Conservation (phyloP, 257 asterid genomes). For the Mitragyna speciosa region DNA sequence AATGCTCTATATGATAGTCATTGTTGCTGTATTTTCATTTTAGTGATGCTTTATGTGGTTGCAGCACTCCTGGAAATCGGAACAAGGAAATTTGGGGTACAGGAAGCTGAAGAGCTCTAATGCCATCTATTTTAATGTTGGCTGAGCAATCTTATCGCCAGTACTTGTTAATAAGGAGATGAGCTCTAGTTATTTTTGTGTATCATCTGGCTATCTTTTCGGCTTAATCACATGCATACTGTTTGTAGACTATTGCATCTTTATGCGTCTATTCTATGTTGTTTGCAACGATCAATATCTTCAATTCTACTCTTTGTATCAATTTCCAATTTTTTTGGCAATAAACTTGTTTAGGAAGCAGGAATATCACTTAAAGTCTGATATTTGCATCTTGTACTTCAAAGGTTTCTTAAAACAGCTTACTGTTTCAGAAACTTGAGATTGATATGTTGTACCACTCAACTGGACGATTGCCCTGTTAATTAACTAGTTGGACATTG, state of each 20-base stretch:
- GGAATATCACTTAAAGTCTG: neutral
- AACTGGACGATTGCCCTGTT: neutral
- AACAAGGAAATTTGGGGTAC: conserved; percentile 16
- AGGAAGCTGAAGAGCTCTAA: conserved; percentile 42
- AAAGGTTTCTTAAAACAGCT: neutral
- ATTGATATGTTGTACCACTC: neutral
- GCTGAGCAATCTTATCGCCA: conserved; percentile 47
- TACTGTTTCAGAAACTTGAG: neutral
- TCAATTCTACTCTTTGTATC: conserved; percentile 6
- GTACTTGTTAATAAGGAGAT: conserved; percentile 37
- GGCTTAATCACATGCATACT: conserved; percentile 30
- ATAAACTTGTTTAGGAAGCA: conserved; percentile 10
- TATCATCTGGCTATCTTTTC: conserved; percentile 17
- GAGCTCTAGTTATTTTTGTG: conserved; percentile 25
- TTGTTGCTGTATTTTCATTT: conserved; percentile 29
- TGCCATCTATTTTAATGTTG: conserved; percentile 53
- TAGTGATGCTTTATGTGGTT: conserved; percentile 33
- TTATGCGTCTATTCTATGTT: conserved; percentile 9
- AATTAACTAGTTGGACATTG: neutral
- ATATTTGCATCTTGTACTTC: neutral
- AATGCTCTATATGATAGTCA: conserved; percentile 23
- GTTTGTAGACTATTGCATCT: conserved; percentile 25
- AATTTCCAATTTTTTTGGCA: conserved; percentile 11
- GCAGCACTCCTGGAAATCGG: conserved; percentile 39
- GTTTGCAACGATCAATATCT: conserved; percentile 15